A percentile compares a stretch with the other conserved stretches of the same genome.
These are phyloP conservation scores for Zizania latifolia DNA, from an alignment of 176 grass and related monocot species.

Conservation along the genomic window DNA sequence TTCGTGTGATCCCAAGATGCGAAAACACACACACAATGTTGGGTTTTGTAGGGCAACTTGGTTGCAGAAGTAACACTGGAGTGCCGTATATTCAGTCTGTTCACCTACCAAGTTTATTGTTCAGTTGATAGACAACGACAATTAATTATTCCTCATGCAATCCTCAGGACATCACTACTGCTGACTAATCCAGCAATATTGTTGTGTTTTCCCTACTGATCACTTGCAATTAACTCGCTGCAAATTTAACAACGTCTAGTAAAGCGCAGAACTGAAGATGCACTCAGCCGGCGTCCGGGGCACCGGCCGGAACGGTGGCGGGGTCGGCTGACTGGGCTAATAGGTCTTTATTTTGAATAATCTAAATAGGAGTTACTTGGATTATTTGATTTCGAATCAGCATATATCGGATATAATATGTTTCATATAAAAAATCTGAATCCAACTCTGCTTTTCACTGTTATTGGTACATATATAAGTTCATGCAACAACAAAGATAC, in stretches of 20 bases:
- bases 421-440: too few species aligned
- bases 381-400: too few species aligned
- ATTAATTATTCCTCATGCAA: background rate
- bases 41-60: background rate
- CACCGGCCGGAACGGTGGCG: too few species aligned
- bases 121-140: background rate
- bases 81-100: background rate
- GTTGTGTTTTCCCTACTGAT: background rate
- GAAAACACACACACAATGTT: background rate
- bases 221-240: background rate
- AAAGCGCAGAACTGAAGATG: background rate
- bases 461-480: too few species aligned
- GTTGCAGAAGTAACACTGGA: background rate
- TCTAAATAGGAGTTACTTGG: too few species aligned
- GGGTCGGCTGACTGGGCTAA: too few species aligned
- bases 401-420: too few species aligned
- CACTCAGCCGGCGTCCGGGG: too few species aligned
- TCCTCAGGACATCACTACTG: background rate
- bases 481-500: too few species aligned
- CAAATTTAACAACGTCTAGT: background rate
- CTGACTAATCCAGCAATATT: too few species aligned
- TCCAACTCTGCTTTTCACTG: too few species aligned
- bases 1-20: background rate
- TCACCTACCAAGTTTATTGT: background rate
- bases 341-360: too few species aligned